These are phyloP conservation scores for Aspergillus bombycis DNA, from an alignment of 2,329 filamentous ascomycete species.

Conservation along the genomic window DNA sequence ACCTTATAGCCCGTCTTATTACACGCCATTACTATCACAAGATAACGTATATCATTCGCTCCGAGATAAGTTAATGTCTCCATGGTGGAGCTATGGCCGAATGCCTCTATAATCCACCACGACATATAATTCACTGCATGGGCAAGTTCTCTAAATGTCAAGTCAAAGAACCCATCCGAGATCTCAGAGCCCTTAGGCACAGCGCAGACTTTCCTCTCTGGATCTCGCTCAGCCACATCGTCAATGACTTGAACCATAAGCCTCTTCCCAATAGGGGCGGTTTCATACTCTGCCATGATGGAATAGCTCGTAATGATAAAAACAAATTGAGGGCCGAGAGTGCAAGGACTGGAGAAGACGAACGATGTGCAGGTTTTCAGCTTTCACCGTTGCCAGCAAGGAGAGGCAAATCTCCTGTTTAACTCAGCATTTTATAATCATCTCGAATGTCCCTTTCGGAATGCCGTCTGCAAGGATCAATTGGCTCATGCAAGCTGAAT, in stretches of 20 bases:
- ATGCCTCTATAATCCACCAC: slow-evolving; percentile 27
- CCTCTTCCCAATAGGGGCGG: slow-evolving; percentile 9
- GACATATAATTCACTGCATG: slow-evolving; percentile 24
- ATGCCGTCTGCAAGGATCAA: neutral
- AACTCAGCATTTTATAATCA: neutral
- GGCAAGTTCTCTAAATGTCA: slow-evolving; percentile 25
- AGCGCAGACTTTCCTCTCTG: slow-evolving; percentile 9
- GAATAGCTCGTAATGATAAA: neutral
- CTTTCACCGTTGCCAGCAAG: neutral
- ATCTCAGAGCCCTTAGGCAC: slow-evolving; percentile 10
- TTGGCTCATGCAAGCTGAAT: neutral
- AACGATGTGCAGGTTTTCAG: neutral
- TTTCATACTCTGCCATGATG: neutral
- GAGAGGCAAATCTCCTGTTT: neutral
- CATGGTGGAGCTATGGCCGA: slow-evolving; percentile 13
- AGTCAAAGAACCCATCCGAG: slow-evolving; percentile 13
- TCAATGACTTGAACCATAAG: slow-evolving; percentile 15
- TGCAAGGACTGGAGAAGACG: neutral
- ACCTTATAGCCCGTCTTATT: slow-evolving; percentile 25
- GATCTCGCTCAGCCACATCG: slow-evolving; percentile 10
- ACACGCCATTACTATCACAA: slow-evolving; percentile 21
- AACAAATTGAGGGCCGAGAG: neutral
- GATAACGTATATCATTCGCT: slow-evolving; percentile 25
- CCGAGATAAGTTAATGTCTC: slow-evolving; percentile 26
- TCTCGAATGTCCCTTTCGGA: neutral